Percentiles rank a stretch among this genome's conserved stretches.
phyloP scores from a whole-genome alignment of 2,329 filamentous ascomycete species.

The Monosporascus sp. region DNA sequence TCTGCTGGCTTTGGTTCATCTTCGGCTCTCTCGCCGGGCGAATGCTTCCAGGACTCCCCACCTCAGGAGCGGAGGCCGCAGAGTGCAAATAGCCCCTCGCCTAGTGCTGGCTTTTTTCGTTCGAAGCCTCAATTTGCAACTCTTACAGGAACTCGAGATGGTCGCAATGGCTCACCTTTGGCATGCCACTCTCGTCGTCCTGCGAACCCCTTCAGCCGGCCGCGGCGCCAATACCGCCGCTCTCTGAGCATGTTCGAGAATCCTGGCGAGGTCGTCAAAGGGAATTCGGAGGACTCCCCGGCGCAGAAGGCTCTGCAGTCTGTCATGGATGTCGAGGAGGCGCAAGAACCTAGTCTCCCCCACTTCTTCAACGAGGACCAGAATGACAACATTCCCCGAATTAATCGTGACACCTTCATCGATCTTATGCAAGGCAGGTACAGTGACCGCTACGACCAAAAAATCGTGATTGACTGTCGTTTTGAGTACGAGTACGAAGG shows the following conservation, averaged over 20 bases:
- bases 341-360: slow-evolving; percentile 68
- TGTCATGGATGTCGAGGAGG: slow-evolving; percentile 78
- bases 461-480: slow-evolving; percentile 88
- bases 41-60: slow-evolving; percentile 78
- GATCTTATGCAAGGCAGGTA: slow-evolving; percentile 85
- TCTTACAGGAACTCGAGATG: slow-evolving; percentile 44
- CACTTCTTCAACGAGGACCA: slow-evolving; percentile 78
- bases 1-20: slow-evolving; percentile 35
- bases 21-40: slow-evolving; percentile 64
- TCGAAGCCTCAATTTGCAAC: slow-evolving; percentile 61
- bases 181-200: slow-evolving; percentile 64
- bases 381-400: slow-evolving; percentile 81
- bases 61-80: slow-evolving; percentile 61
- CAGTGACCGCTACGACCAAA: slow-evolving; percentile 68
- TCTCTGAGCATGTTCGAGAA: slow-evolving; percentile 98
- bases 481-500: slow-evolving; percentile 99
- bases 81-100: slow-evolving; percentile 54
- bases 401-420: slow-evolving; percentile 74
- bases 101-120: slow-evolving; percentile 52
- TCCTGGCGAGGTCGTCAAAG: slow-evolving; percentile 79
- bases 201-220: slow-evolving; percentile 66
- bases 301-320: slow-evolving; percentile 58
- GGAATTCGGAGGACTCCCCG: slow-evolving; percentile 57
- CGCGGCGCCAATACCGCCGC: slow-evolving; percentile 82
- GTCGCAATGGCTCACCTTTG: slow-evolving; percentile 71